Evolutionary conservation across 345 rosid species (phyloP), one percentile per base, ranked within the genome.

Genomic region (Orychophragmus violaceus): DNA sequence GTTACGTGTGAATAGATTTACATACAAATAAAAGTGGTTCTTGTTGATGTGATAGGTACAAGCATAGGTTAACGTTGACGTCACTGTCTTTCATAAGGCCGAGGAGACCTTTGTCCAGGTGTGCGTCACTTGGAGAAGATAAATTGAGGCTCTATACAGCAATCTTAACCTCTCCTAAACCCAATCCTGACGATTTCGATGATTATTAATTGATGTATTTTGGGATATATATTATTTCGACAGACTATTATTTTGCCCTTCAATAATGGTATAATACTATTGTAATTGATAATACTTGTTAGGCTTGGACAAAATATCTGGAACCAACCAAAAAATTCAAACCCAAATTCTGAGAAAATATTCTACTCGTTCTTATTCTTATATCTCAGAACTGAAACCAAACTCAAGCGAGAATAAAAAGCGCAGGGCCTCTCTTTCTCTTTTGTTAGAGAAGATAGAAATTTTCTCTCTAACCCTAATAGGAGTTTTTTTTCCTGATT

Each of bases 151-250:
- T 94, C 62, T 94, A 94, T 68, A 85, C 99, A 1, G 97, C 99
- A 10, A 75, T 94, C 73, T 74, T 94, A 27, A 88, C 97, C 59
- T 94, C 99, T 23, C 99, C 99, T 0, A 94, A 94, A 82, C 99
- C 96, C 9, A 90, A 90, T 77, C 96, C 83, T 14, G 95, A 90
- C 46, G 96, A 90, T 82, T 88, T 90, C 61, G 96, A 94, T 59
- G 89, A 86, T 69, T 90, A 61, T 54, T 72, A 27, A 52, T 11
- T 28, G 6, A 22, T 36, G 11, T 81, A 42, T 46, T 6, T 67
- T 74, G n/a, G n/a, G n/a, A n/a, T n/a, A n/a, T n/a, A n/a, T n/a
- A 42, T 52, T 21, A 22, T 59, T 16, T 9, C 42, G 14, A 58
- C 23, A 28, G 12, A 8, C 28, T 36, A 28, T 60, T 53, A 9